Percentiles rank a stretch among this genome's conserved stretches.
Evolutionary conservation across 2,329 filamentous ascomycete genomes (phyloP).

Genomic region (Botrytis tulipae): DNA sequence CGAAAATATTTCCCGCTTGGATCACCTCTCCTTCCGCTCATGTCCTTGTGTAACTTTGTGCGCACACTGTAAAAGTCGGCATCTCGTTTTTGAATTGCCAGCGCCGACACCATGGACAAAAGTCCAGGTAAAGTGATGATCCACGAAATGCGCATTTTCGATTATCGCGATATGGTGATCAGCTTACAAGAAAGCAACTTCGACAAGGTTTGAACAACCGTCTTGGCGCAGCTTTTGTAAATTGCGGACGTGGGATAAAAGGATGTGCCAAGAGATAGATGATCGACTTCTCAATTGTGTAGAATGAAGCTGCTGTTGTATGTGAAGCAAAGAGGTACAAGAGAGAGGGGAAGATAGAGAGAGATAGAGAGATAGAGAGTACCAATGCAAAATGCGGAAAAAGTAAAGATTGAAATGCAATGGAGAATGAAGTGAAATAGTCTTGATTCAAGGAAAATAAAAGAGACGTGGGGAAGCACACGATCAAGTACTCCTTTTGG

Average conservation of each 20-base stretch:
- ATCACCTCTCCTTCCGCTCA: slow-evolving; percentile 35
- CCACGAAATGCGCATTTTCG: slow-evolving; percentile 35
- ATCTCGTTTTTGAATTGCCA: slow-evolving; percentile 35
- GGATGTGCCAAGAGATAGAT: slow-evolving; percentile 9
- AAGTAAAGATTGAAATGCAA: not conserved
- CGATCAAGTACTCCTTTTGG: slow-evolving; percentile 19
- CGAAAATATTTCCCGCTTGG: slow-evolving; percentile 42
- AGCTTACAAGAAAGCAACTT: not conserved
- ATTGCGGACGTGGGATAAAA: not conserved
- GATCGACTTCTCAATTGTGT: not conserved
- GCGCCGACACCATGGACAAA: slow-evolving; percentile 29
- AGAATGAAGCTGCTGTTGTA: not conserved
- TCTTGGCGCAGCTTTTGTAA: slow-evolving; percentile 16
- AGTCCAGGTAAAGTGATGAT: slow-evolving; percentile 32
- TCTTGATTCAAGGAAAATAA: not conserved
- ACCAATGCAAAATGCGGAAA: not conserved
- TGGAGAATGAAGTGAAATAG: not conserved
- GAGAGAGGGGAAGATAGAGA: not conserved
- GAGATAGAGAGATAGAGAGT: not conserved
- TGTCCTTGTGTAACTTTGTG: slow-evolving; percentile 36
- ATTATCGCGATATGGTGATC: not conserved
- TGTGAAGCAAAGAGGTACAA: not conserved
- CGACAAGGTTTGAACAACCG: slow-evolving; percentile 19
- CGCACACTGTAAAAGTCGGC: slow-evolving; percentile 37
- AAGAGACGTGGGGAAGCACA: slow-evolving; percentile 10